phyloP scores from a whole-genome alignment of 495 filamentous ascomycete species.

The Penicillium longicatenatum region DNA sequence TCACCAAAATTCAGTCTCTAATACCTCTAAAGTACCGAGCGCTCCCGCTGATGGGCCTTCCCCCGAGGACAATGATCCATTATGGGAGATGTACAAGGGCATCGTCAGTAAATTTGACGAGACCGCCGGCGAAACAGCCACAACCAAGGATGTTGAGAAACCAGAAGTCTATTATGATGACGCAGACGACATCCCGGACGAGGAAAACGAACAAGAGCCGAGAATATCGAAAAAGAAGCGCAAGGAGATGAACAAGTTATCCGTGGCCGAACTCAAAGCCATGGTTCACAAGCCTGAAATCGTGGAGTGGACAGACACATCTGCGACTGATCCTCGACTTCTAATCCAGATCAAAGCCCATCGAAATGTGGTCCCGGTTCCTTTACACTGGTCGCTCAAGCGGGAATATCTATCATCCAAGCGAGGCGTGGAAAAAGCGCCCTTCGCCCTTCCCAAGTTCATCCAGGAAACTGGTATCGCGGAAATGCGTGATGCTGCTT shows the following conservation, averaged over 20 bases:
- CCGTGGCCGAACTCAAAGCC: conserved; percentile 92
- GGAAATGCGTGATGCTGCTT: conserved; percentile 94
- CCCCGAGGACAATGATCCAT: conserved; percentile 68
- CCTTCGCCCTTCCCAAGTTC: conserved; percentile 92
- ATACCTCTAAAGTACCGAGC: conserved; percentile 31
- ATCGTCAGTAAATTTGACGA: conserved; percentile 75
- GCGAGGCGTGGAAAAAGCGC: conserved; percentile 90
- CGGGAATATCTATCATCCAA: conserved; percentile 96
- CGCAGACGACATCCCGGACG: conserved; percentile 86
- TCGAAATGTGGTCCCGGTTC: conserved; percentile 94
- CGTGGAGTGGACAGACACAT: conserved; percentile 96
- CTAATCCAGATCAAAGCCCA: conserved; percentile 93
- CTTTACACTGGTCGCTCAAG: conserved; percentile 91
- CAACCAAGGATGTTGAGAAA: conserved; percentile 72
- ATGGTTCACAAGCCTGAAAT: conserved; percentile 88
- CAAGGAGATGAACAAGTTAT: conserved; percentile 87
- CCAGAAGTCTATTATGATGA: conserved; percentile 85
- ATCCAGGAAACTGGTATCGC: conserved; percentile 97
- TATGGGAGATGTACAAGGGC: conserved; percentile 79
- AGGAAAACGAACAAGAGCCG: conserved; percentile 66
- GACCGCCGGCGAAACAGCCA: conserved; percentile 56
- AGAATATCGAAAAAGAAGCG: conserved; percentile 91
- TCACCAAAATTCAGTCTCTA: conserved; percentile 7
- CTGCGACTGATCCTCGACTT: conserved; percentile 85
- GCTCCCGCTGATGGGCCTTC: conserved; percentile 29